phyloP scores from a whole-genome alignment of 2,329 filamentous ascomycete species.

The Beauveria sp. region DNA sequence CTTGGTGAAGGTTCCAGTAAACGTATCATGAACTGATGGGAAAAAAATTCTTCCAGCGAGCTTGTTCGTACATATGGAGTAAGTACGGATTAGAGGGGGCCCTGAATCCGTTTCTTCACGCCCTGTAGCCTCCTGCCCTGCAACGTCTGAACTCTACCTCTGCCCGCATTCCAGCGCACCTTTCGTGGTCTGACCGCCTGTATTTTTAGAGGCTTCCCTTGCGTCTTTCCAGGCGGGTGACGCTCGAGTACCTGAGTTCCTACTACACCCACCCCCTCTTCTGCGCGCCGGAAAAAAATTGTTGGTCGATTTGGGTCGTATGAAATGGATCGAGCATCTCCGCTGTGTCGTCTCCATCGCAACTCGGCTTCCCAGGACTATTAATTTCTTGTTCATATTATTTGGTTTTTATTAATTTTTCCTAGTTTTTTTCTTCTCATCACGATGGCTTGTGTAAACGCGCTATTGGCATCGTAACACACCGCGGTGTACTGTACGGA shows the following conservation, averaged over 20 bases:
- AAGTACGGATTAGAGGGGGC: no score
- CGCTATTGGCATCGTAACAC: neutral
- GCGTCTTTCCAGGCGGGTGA: neutral
- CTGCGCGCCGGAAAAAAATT: neutral
- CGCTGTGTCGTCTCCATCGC: neutral
- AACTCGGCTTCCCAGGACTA: neutral
- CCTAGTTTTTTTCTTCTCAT: neutral
- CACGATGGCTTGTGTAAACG: neutral
- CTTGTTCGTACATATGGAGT: no score
- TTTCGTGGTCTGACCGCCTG: neutral
- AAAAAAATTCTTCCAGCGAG: neutral
- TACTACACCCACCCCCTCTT: neutral
- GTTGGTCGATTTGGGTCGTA: constrained; percentile 6
- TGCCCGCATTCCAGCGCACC: neutral
- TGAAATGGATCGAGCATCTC: constrained; percentile 7
- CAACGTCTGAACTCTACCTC: neutral
- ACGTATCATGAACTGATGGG: no score
- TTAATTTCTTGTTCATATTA: neutral
- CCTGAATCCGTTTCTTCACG: neutral
- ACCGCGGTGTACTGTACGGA: no score
- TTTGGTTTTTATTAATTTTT: neutral
- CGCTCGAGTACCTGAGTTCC: constrained; percentile 1
- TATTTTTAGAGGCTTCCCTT: neutral
- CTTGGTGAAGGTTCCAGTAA: no score
- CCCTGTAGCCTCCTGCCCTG: neutral